These are phyloP conservation scores for Picea sitchensis DNA, from an alignment of 75 land plant species.

Conservation along the genomic window DNA sequence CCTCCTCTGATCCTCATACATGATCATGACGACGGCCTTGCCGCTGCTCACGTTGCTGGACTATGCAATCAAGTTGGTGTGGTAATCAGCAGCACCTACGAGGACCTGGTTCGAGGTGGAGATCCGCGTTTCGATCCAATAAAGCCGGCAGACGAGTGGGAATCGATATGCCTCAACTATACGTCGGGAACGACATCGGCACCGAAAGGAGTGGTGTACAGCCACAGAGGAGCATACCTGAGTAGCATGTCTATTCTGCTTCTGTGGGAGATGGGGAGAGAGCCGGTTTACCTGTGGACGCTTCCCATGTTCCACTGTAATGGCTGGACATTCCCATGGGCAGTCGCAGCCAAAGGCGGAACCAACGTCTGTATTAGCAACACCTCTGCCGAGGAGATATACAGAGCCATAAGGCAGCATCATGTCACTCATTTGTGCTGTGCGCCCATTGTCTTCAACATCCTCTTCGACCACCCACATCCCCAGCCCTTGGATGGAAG, in stretches of 20 bases:
- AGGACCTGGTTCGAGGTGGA: conserved; percentile 37
- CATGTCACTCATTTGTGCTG: conserved; percentile 76
- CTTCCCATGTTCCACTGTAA: conserved; percentile 95
- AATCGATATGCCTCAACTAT: conserved; percentile 72
- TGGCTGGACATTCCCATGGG: conserved; percentile 88
- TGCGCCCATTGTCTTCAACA: conserved; percentile 67
- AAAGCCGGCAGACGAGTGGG: conserved; percentile 54
- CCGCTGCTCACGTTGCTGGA: conserved; percentile 17
- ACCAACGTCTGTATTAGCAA: conserved; percentile 69
- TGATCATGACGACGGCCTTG: conserved; percentile 27
- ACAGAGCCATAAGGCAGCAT: conserved; percentile 43
- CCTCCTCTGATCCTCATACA: conserved; percentile 23
- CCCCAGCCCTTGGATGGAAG: conserved; percentile 14
- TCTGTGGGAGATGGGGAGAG: conserved; percentile 46
- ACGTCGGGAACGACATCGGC: conserved; percentile 83
- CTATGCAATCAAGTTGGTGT: neutral
- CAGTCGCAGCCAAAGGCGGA: conserved; percentile 76
- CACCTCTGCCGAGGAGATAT: conserved; percentile 43
- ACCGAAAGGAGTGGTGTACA: conserved; percentile 81
- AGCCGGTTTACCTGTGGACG: conserved; percentile 76
- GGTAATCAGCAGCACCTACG: conserved; percentile 25
- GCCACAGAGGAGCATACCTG: conserved; percentile 77
- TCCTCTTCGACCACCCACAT: conserved; percentile 42
- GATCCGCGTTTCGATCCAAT: conserved; percentile 25
- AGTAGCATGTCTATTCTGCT: conserved; percentile 40